Percentiles rank a stretch among this genome's conserved stretches.
These are phyloP conservation scores for Biscogniauxia mediterranea DNA, from an alignment of 2,329 filamentous ascomycete species.

Conservation along the genomic window DNA sequence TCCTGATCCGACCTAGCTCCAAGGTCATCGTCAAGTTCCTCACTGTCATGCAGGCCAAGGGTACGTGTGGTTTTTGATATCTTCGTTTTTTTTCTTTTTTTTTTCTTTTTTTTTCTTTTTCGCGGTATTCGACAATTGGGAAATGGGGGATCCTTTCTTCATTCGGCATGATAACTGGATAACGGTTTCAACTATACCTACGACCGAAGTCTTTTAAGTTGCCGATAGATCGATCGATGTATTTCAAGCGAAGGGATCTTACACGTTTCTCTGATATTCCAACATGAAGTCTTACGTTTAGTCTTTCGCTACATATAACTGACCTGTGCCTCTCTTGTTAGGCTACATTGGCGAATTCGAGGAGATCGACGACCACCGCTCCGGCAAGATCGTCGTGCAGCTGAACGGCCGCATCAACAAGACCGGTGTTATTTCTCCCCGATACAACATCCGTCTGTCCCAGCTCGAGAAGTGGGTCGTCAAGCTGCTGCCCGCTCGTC, in stretches of 20 bases:
- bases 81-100: constrained; percentile 4
- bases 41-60: constrained; percentile 98
- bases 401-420: constrained; percentile 99
- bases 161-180: constrained; percentile 99
- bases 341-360: constrained; percentile 99
- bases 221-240: constrained; percentile 91
- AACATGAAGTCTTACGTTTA: constrained; percentile 87
- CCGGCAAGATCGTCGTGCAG: constrained; percentile 99
- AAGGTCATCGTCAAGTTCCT: constrained; percentile 99
- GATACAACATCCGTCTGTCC: constrained; percentile 97
- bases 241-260: constrained; percentile 75
- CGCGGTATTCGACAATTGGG: no score
- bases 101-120: constrained; percentile 2
- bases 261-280: constrained; percentile 83
- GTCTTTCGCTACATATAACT: constrained; percentile 82
- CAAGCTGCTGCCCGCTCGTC: constrained; percentile 98
- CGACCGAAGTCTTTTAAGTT: constrained; percentile 99
- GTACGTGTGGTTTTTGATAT: constrained; percentile 62
- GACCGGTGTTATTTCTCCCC: constrained; percentile 97
- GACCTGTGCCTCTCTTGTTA: constrained; percentile 47
- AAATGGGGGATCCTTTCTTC: constrained; percentile 17
- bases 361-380: constrained; percentile 98
- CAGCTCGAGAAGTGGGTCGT: constrained; percentile 99
- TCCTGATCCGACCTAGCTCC: constrained; percentile 94
- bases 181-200: constrained; percentile 75